Conservation (phyloP, 1,284 basidiomycete genomes). For the Wolfiporia cocos region DNA sequence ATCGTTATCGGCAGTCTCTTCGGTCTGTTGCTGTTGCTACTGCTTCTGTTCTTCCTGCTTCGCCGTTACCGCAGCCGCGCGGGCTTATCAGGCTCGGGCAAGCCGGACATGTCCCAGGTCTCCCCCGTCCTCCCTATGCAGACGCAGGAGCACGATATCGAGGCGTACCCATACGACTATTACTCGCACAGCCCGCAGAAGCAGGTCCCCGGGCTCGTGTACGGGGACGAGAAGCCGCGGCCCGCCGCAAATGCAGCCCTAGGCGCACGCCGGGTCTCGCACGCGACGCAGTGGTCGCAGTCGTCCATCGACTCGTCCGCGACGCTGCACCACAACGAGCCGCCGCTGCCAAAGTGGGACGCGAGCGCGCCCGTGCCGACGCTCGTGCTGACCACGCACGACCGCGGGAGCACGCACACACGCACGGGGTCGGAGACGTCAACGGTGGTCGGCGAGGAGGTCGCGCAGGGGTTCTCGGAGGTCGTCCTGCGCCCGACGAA, state of each 20-base stretch:
- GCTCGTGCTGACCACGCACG: background rate
- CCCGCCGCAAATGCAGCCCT: too few relatives aligned
- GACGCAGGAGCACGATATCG: slow-evolving; percentile 31
- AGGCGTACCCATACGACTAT: slow-evolving; percentile 13
- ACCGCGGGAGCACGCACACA: slow-evolving; percentile 3
- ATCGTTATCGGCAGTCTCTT: slow-evolving; percentile 26
- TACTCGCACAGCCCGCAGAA: slow-evolving; percentile 3
- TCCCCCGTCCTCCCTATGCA: slow-evolving; percentile 33
- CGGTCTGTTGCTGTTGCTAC: slow-evolving; percentile 26
- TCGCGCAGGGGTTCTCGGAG: slow-evolving; percentile 3
- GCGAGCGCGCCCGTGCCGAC: slow-evolving; percentile 2
- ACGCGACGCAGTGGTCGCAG: slow-evolving; percentile 3
- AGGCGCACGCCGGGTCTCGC: background rate
- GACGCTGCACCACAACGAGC: background rate
- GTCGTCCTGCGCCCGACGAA: slow-evolving; percentile 4
- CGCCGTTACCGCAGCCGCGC: slow-evolving; percentile 13
- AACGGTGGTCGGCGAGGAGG: slow-evolving; percentile 4
- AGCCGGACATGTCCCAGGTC: slow-evolving; percentile 21
- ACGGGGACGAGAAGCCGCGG: slow-evolving; percentile 2
- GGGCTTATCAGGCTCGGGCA: background rate
- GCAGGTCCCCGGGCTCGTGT: background rate
- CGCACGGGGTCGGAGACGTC: slow-evolving; percentile 4
- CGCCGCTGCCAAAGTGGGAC: slow-evolving; percentile 2
- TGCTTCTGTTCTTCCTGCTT: slow-evolving; percentile 25
- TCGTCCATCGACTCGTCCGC: background rate